Evolutionary conservation across 192 early-diverging fungal genomes (phyloP).

Genomic region (Coemansia sp.): DNA sequence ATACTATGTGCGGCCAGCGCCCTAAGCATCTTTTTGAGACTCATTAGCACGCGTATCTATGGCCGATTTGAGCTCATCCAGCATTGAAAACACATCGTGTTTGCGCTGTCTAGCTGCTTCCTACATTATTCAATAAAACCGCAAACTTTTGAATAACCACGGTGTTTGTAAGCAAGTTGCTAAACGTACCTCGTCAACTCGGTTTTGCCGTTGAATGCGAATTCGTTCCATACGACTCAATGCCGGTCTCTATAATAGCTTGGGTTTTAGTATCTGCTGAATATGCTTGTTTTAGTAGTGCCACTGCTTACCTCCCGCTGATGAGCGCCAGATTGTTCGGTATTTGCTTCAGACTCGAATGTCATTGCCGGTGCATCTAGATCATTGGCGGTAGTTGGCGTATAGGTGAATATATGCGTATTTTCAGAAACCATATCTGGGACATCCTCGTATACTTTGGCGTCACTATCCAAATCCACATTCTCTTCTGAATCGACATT

Average conservation of each 20-base stretch:
- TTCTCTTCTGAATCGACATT: neutral
- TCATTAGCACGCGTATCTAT: constrained; percentile 22
- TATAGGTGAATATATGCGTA: constrained; percentile 25
- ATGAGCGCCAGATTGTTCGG: neutral
- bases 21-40: neutral
- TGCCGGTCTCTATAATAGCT: neutral
- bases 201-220: constrained; percentile 19
- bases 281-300: neutral
- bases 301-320: constrained; percentile 8
- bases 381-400: constrained; percentile 9
- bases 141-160: no score
- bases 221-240: constrained; percentile 47
- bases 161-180: no score
- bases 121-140: constrained; percentile 10
- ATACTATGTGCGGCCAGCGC: constrained; percentile 20
- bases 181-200: constrained; percentile 26
- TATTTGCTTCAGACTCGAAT: constrained; percentile 39
- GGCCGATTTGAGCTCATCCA: constrained; percentile 37
- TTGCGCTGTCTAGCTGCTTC: constrained; percentile 9
- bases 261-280: neutral
- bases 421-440: constrained; percentile 5
- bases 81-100: constrained; percentile 29
- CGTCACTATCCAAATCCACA: neutral
- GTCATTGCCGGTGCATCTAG: constrained; percentile 27
- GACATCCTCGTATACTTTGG: neutral